Evolutionary conservation across 805 yeast species (phyloP), one percentile per base, ranked within the genome.

Genomic region (Lachancea meyersii): DNA sequence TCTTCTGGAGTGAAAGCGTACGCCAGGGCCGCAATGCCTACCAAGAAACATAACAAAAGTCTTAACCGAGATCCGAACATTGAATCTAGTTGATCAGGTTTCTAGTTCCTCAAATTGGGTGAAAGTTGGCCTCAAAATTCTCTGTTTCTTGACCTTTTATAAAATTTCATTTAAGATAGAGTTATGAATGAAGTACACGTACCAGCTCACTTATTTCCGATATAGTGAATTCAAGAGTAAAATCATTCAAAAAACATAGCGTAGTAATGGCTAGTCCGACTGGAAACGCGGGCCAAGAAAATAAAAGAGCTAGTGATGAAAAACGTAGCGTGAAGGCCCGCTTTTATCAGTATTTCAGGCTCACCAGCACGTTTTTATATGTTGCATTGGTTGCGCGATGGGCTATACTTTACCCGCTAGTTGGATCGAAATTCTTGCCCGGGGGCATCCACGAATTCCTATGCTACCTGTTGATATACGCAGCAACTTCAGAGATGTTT

Each of bases 371-470:
- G 10, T 51, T 61, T 35, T 39, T 59, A 21, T 61, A 45, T 41
- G 37, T 48, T 5, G 55, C 64, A 2, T 38, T 67, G 13, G 46
- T 64, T 61, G 40, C 68, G 2, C 60, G 91, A 36, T 69, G 80
- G 48, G 42, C 70, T 11, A 61, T 80, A 1, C 61, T 82, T 23
- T 62, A 77, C 35, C 85, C 86, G 1, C 61, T 82, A 20, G 86
- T 79, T n/a, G 84, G 86, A 0, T 60, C 77, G 24, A 68, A 67
- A 48, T 82, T 79, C 49, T 58, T 82, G 17, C 83, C 87, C 1
- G 86, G 82, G 5, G 88, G 86, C 0, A 77, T 82, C 10, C 84
- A 85, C 35, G 83, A 76, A 49, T 82, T 79, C 61, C 74, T 79
- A 19, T 57, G 58, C 35, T 52, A 50, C 33, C 17, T 54, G 22